A percentile compares a stretch with the other conserved stretches of the same genome.
phyloP scores from a whole-genome alignment of 2,329 filamentous ascomycete species.

The Scytalidium lignicola region DNA sequence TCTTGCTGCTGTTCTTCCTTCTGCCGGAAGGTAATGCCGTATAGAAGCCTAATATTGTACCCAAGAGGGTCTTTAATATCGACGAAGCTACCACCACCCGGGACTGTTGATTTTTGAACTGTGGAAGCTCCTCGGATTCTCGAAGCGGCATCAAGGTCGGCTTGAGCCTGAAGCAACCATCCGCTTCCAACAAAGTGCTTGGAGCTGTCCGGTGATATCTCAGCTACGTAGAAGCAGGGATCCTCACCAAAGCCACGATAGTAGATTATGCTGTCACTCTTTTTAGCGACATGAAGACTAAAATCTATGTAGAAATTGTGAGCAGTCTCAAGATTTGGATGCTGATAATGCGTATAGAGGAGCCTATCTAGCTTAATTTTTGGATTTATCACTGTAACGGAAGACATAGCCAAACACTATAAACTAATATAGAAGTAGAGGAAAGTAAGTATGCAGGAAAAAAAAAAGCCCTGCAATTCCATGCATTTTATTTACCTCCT shows the following conservation, averaged over 20 bases:
- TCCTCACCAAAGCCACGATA: constrained; percentile 10
- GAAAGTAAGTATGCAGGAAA: too few relatives aligned
- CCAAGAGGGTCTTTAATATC: constrained; percentile 31
- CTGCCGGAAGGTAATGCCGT: too few relatives aligned
- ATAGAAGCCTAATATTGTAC: too few relatives aligned
- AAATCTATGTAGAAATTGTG: constrained; percentile 27
- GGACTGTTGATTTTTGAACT: constrained; percentile 41
- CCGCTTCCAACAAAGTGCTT: constrained; percentile 6
- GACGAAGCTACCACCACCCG: constrained; percentile 47
- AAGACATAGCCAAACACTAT: background rate
- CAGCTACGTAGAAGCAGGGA: constrained; percentile 9
- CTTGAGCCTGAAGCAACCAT: constrained; percentile 6
- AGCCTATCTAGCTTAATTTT: constrained; percentile 27
- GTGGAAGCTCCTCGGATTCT: constrained; percentile 38
- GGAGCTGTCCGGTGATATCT: constrained; percentile 1
- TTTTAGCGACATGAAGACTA: constrained; percentile 23
- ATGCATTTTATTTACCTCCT: too few relatives aligned
- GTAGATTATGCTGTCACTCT: constrained; percentile 8
- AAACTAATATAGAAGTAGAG: too few relatives aligned
- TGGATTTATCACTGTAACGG: background rate
- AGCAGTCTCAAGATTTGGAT: constrained; percentile 23
- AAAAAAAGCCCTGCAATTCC: too few relatives aligned
- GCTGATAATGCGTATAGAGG: constrained; percentile 27
- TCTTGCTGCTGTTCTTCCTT: too few relatives aligned
- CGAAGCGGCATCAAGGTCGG: constrained; percentile 8